Evolutionary conservation across 352 stramenopile species (phyloP).

Genomic region (Globisporangium nagaii): DNA sequence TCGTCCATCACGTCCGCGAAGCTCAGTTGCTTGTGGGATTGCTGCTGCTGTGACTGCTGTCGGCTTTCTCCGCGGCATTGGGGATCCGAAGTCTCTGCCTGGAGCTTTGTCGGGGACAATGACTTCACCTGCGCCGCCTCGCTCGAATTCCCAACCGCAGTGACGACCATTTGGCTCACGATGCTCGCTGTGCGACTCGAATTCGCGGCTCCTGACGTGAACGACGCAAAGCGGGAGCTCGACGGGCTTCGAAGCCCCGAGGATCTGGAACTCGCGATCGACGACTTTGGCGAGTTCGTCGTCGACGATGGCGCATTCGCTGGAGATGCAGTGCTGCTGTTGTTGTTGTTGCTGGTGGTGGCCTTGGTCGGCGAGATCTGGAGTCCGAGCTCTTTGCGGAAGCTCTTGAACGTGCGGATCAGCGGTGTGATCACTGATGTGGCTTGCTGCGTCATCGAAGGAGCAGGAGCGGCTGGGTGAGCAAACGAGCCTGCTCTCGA

Average conservation of each 20-base stretch:
- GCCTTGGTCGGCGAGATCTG: slow-evolving; percentile 10
- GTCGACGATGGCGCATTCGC: not conserved
- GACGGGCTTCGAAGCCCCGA: slow-evolving; percentile 9
- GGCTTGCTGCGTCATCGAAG: slow-evolving; percentile 1
- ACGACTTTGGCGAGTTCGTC: not conserved
- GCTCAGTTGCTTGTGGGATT: not conserved
- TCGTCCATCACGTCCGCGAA: not conserved
- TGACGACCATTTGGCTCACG: slow-evolving; percentile 9
- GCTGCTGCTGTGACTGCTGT: not conserved
- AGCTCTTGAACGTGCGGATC: slow-evolving; percentile 57
- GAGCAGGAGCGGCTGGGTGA: slow-evolving; percentile 1
- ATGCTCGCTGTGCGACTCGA: slow-evolving; percentile 10
- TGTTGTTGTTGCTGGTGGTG: not conserved
- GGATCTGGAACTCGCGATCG: not conserved
- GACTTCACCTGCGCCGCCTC: not conserved
- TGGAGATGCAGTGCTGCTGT: not conserved
- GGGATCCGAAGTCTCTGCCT: not conserved
- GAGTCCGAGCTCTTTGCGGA: slow-evolving; percentile 42
- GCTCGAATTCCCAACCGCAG: not conserved
- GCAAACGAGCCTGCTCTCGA: not conserved
- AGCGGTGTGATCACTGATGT: slow-evolving; percentile 18
- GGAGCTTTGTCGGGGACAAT: not conserved
- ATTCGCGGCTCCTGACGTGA: not conserved
- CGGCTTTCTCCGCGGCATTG: not conserved
- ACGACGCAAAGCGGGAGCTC: slow-evolving; percentile 6